Evolutionary conservation across 2,329 filamentous ascomycete species (phyloP).

Genomic region (Clonostachys byssicola): DNA sequence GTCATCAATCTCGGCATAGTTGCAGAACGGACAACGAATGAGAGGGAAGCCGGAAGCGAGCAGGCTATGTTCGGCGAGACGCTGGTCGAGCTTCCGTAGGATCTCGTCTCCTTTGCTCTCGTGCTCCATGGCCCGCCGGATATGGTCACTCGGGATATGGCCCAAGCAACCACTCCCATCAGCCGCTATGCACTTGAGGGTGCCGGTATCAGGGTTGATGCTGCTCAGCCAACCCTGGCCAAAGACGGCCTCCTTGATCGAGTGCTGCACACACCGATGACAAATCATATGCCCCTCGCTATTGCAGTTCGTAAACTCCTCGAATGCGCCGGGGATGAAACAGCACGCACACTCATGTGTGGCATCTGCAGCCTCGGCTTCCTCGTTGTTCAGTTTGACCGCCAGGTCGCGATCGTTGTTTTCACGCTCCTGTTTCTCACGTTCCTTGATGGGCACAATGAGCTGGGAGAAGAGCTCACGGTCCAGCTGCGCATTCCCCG

Average conservation of each 20-base stretch:
- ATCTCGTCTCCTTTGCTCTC: constrained; percentile 68
- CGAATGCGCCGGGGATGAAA: constrained; percentile 66
- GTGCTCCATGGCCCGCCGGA: constrained; percentile 67
- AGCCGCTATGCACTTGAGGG: constrained; percentile 79
- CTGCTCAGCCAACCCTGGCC: constrained; percentile 88
- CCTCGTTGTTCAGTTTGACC: constrained; percentile 47
- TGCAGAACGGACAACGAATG: constrained; percentile 84
- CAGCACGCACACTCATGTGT: constrained; percentile 75
- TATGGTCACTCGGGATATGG: constrained; percentile 64
- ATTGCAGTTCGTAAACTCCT: constrained; percentile 71
- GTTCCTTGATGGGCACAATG: constrained; percentile 45
- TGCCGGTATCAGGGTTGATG: constrained; percentile 68
- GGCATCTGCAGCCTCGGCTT: constrained; percentile 52
- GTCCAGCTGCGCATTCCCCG: constrained; percentile 61
- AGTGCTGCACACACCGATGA: constrained; percentile 76
- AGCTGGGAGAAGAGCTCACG: constrained; percentile 56
- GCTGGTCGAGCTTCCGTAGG: constrained; percentile 71
- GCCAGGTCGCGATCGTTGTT: constrained; percentile 49
- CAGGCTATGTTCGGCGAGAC: constrained; percentile 73
- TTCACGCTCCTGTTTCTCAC: constrained; percentile 36
- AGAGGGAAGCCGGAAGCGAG: constrained; percentile 70
- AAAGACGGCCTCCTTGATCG: constrained; percentile 83
- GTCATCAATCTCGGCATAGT: constrained; percentile 84
- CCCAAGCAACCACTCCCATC: constrained; percentile 67
- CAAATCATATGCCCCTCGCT: constrained; percentile 69